Evolutionary conservation across 805 yeast species (phyloP), one percentile per base, ranked within the genome.

Genomic region (Grigorovia humatica): DNA sequence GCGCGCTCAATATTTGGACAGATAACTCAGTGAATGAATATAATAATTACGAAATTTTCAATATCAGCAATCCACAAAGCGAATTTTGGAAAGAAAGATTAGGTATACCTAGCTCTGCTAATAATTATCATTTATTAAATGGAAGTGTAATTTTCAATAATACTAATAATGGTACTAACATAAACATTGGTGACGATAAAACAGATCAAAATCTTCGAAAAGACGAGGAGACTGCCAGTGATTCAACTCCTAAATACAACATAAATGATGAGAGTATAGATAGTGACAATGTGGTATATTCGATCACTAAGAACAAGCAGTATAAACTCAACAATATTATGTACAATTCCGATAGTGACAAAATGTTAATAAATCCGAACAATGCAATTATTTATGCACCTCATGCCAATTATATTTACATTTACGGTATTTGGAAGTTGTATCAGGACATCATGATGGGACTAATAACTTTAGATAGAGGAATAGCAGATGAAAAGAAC

Each of bases 301-400:
- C 54, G 2, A 49, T 62, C 41, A 59, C 63, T 15, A 63, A 61
- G 48, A 62, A 63, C 48, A 65, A 63, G 51, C 62, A 60, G 50
- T 60, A 58, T 54, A 59, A 58, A 43, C 49, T 59, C 42, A 57
- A 57, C 30, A 51, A 19, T 40, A 41, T 48, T 18, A 48, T 11
- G 47, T 45, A 44, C 32, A 15, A 23, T 23, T 19, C 18, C 43
- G 45, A 35, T 30, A 20, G 18, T 17, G 5, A 19, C 9, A 27
- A 18, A 13, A 48, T 13, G 17, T 55, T 59, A 19, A 57, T 63
- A 47, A 62, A 63, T 43, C 62, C 65, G 57, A 79, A 75, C 51
- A 83, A 85, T 58, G 79, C 88, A 79, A 78, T 88, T 52, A 82
- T 88, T 56, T 88, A 96, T 96, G 93, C 87, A 65, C 83, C 83